Percentiles rank a stretch among this genome's conserved stretches.
Evolutionary conservation across 345 rosid genomes (phyloP).

Genomic region (Corymbia maculata): DNA sequence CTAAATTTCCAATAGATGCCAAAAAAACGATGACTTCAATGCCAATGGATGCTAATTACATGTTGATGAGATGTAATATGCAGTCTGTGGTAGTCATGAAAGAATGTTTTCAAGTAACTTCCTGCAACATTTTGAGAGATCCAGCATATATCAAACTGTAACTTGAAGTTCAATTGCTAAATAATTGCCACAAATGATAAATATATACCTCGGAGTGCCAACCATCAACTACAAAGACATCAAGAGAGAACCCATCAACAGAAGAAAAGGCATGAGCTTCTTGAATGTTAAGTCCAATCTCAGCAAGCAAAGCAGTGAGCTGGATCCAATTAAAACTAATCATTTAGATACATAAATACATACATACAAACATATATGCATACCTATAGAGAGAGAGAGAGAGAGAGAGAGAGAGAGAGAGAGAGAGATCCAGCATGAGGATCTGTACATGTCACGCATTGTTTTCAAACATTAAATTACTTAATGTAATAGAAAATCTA

Average conservation of each 20-base stretch:
- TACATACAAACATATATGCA: not conserved
- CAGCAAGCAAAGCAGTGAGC: constrained; percentile 87
- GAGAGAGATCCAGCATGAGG: not conserved
- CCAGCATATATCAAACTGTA: not conserved
- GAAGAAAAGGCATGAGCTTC: constrained; percentile 99
- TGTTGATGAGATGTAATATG: not conserved
- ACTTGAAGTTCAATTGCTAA: not conserved
- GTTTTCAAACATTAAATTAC: not conserved
- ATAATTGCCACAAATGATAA: not conserved
- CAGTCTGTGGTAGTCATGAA: not conserved
- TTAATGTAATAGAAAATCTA: not conserved
- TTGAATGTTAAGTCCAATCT: constrained; percentile 89
- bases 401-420: not conserved
- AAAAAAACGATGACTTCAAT: not conserved
- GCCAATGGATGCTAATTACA: not conserved
- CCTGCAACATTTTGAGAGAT: not conserved
- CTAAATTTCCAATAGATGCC: not conserved
- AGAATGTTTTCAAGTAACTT: not conserved
- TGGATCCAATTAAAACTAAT: constrained; percentile 12
- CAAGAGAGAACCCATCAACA: constrained; percentile 87
- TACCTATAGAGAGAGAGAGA: not conserved
- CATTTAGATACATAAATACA: not conserved
- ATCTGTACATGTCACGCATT: not conserved
- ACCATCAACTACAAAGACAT: constrained; percentile 96
- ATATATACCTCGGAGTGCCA: constrained; percentile 74